Conservation (phyloP, 2,329 filamentous ascomycete genomes). For the Xylaria sp. region DNA sequence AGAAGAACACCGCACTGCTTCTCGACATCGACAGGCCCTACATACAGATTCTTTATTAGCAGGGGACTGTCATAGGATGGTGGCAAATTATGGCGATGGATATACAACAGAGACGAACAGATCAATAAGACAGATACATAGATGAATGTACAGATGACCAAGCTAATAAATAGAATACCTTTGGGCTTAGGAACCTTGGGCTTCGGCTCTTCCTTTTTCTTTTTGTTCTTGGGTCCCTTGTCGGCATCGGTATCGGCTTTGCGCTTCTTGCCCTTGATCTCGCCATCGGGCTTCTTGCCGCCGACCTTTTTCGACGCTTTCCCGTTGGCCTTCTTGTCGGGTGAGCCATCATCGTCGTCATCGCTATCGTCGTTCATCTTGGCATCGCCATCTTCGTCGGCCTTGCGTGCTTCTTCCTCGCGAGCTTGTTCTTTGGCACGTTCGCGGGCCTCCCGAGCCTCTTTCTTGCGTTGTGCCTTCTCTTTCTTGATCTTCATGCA, state of each 20-base stretch:
- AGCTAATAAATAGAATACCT: slow-evolving; percentile 58
- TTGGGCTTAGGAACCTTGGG: slow-evolving; percentile 86
- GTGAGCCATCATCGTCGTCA: slow-evolving; percentile 60
- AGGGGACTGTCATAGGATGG: not conserved
- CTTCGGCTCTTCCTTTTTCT: slow-evolving; percentile 94
- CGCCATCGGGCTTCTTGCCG: slow-evolving; percentile 71
- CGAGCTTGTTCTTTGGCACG: slow-evolving; percentile 71
- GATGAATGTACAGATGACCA: too few relatives aligned
- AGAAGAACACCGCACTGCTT: slow-evolving; percentile 90
- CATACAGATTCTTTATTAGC: slow-evolving; percentile 16
- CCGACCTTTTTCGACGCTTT: slow-evolving; percentile 70
- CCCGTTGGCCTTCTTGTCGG: slow-evolving; percentile 53
- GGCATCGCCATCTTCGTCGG: slow-evolving; percentile 57
- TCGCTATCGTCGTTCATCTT: slow-evolving; percentile 59
- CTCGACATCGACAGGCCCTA: slow-evolving; percentile 90
- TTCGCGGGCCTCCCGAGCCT: slow-evolving; percentile 76
- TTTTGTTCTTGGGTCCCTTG: slow-evolving; percentile 87
- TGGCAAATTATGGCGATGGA: not conserved
- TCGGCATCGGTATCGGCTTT: slow-evolving; percentile 81
- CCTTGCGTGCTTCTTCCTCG: slow-evolving; percentile 65
- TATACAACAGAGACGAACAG: not conserved
- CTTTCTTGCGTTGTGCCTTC: slow-evolving; percentile 81
- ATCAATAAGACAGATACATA: too few relatives aligned
- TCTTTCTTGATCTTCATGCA: slow-evolving; percentile 88
- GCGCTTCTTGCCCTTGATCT: slow-evolving; percentile 79